Conservation (phyloP, 768 basidiomycete genomes). For the Podaxis rugospora region DNA sequence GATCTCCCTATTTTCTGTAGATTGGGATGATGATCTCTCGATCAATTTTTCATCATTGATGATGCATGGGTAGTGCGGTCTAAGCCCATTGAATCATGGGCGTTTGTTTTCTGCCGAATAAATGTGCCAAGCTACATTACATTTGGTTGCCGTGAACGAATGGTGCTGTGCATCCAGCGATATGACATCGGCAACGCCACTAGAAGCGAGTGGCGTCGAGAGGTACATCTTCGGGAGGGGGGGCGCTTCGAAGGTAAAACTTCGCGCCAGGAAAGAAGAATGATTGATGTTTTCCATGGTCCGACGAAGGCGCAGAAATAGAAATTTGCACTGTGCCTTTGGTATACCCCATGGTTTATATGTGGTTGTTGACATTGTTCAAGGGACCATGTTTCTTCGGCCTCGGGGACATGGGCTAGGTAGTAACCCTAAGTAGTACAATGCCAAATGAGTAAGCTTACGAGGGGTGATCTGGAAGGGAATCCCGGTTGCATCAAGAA, state of each 20-base stretch:
- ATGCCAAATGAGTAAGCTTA: background rate
- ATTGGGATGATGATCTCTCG: conserved; percentile 55
- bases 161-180: background rate
- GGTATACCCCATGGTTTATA: background rate
- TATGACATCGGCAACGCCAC: background rate
- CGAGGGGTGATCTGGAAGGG: background rate
- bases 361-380: background rate
- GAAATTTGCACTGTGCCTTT: background rate
- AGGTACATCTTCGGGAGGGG: background rate
- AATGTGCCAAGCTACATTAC: background rate
- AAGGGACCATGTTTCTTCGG: background rate
- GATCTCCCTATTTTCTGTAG: conserved; percentile 20
- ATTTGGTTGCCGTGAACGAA: background rate
- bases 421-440: background rate
- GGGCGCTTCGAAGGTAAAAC: background rate
- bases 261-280: background rate
- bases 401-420: background rate
- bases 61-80: background rate
- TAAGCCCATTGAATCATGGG: background rate
- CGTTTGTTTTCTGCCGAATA: background rate
- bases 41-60: conserved; percentile 27
- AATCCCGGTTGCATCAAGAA: background rate
- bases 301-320: conserved; percentile 1
- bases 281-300: background rate
- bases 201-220: background rate